Conservation (phyloP, 208 protist species). For the Leishmania major region DNA sequence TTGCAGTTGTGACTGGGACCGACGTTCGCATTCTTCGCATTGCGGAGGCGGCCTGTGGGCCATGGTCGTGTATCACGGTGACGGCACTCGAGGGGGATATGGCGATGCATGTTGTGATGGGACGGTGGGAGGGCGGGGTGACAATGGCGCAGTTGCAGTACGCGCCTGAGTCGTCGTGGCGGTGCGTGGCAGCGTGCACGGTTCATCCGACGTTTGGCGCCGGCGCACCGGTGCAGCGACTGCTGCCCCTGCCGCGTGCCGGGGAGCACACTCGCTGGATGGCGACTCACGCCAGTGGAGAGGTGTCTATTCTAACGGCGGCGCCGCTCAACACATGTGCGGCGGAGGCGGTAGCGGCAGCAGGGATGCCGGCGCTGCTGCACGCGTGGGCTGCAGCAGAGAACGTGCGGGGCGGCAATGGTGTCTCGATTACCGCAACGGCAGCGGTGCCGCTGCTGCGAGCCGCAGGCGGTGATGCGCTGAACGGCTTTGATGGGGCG, state of each 20-base stretch:
- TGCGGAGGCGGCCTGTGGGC: neutral
- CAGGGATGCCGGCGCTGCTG: neutral
- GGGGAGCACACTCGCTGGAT: slow-evolving; percentile 24
- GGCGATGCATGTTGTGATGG: slow-evolving; percentile 18
- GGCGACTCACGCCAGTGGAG: slow-evolving; percentile 27
- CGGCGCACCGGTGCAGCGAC: slow-evolving; percentile 21
- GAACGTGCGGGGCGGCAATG: neutral
- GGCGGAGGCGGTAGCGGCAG: neutral
- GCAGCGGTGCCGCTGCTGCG: slow-evolving; percentile 7
- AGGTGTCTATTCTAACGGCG: slow-evolving; percentile 26
- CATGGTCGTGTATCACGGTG: neutral
- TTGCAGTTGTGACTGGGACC: neutral
- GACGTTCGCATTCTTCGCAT: slow-evolving; percentile 7
- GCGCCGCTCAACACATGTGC: neutral
- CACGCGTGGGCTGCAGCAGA: slow-evolving; percentile 1
- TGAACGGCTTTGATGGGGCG: slow-evolving; percentile 32
- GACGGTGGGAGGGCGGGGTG: slow-evolving; percentile 29
- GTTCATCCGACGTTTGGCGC: slow-evolving; percentile 4
- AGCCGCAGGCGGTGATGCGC: slow-evolving; percentile 11
- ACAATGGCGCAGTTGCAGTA: slow-evolving; percentile 12
- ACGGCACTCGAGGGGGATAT: neutral
- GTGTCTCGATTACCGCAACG: neutral
- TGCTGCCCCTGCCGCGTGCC: slow-evolving; percentile 20
- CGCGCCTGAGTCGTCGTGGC: slow-evolving; percentile 1
- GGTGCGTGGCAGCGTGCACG: slow-evolving; percentile 14